Conservation (phyloP, 257 asterid genomes). For the Parsonsia alboflavescens region DNA sequence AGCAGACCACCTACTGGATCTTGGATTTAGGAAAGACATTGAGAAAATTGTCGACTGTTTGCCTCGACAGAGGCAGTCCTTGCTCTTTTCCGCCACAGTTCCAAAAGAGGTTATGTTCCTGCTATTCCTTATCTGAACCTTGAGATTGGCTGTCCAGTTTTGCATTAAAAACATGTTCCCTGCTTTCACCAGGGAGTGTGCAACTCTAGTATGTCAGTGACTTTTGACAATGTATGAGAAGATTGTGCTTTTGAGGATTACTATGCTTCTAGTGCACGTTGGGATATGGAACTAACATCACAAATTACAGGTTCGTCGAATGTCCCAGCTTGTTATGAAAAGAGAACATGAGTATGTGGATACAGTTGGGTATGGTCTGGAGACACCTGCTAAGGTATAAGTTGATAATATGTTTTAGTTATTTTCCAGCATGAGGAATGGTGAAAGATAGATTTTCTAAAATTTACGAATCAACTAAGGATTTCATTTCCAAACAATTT, state of each 20-base stretch:
- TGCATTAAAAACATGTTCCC: neutral
- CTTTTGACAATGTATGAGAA: neutral
- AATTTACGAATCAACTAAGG: neutral
- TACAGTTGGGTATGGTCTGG: conserved; percentile 71
- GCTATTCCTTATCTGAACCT: neutral
- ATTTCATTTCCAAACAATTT: conserved; percentile 3
- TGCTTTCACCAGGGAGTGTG: neutral
- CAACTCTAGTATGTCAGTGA: neutral
- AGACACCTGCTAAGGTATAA: conserved; percentile 60
- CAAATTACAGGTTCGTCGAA: conserved; percentile 72
- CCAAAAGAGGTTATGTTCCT: conserved; percentile 69
- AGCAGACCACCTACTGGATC: conserved; percentile 81
- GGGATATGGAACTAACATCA: conserved; percentile 10
- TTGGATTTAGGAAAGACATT: conserved; percentile 85
- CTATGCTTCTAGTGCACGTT: conserved; percentile 12
- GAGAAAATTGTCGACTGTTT: conserved; percentile 91
- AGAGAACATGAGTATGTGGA: conserved; percentile 80
- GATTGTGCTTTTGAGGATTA: neutral
- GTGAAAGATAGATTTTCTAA: neutral
- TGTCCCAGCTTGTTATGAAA: conserved; percentile 80
- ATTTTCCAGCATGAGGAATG: neutral
- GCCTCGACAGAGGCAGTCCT: conserved; percentile 81
- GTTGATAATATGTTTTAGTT: neutral
- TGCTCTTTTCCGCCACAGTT: conserved; percentile 79
- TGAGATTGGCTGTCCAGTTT: neutral